Evolutionary conservation across 495 filamentous ascomycete genomes (phyloP).

Genomic region (Letharia lupina): DNA sequence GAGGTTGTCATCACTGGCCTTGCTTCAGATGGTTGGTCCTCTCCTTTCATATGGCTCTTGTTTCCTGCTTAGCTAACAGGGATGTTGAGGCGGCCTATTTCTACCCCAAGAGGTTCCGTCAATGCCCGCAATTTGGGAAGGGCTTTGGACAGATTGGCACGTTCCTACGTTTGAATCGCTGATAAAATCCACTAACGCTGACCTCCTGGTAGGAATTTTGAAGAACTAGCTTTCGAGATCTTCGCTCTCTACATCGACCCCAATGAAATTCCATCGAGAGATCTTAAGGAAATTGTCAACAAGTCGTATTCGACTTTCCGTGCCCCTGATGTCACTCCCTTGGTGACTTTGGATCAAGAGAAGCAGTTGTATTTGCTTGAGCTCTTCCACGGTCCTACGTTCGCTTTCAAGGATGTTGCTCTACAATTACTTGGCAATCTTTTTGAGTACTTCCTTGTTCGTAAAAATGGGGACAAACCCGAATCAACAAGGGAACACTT

Average conservation of each 20-base stretch:
- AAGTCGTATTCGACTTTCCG: conserved; percentile 84
- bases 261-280: conserved; percentile 68
- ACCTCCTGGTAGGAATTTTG: too few species aligned
- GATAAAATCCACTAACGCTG: too few species aligned
- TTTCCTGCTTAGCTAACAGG: too few species aligned
- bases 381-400: conserved; percentile 97
- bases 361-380: conserved; percentile 77
- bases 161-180: too few species aligned
- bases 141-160: too few species aligned
- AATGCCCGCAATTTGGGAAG: too few species aligned
- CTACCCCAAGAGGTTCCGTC: too few species aligned
- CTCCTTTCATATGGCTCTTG: too few species aligned
- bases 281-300: conserved; percentile 72
- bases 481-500: conserved; percentile 64
- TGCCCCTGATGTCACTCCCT: conserved; percentile 59
- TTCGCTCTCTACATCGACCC: conserved; percentile 73
- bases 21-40: too few species aligned
- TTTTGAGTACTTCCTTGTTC: conserved; percentile 88
- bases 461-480: conserved; percentile 65
- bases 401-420: conserved; percentile 74
- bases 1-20: too few species aligned
- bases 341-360: conserved; percentile 55
- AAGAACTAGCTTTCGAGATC: conserved; percentile 43
- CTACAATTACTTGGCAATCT: conserved; percentile 89
- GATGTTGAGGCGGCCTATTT: too few species aligned